These are phyloP conservation scores for Cladophialophora psammophila DNA, from an alignment of 2,329 filamentous ascomycete genomes.

Conservation along the genomic window DNA sequence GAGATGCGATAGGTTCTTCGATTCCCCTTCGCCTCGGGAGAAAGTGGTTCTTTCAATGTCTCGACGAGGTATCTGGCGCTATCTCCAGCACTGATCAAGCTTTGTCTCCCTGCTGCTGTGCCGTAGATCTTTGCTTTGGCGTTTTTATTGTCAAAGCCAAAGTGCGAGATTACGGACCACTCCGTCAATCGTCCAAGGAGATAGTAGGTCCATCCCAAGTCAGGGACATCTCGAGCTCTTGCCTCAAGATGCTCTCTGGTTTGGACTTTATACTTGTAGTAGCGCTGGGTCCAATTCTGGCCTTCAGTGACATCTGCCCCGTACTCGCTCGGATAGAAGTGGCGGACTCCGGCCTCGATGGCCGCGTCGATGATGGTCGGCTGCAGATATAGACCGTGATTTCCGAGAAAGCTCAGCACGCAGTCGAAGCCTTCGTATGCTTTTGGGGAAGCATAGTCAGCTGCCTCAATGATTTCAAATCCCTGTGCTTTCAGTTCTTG, in stretches of 20 bases:
- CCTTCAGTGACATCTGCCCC: slow-evolving; percentile 30
- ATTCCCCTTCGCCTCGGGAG: slow-evolving; percentile 1
- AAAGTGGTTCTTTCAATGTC: slow-evolving; percentile 20
- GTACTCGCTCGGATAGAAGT: slow-evolving; percentile 51
- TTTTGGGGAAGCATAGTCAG: slow-evolving; percentile 12
- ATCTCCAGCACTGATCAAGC: slow-evolving; percentile 22
- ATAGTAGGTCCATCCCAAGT: slow-evolving; percentile 45
- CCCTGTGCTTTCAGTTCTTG: slow-evolving; percentile 6
- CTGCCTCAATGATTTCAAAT: slow-evolving; percentile 14
- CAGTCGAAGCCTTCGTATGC: slow-evolving; percentile 31
- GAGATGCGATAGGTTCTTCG: slow-evolving; percentile 29
- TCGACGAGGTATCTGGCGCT: slow-evolving; percentile 24
- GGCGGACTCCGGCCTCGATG: slow-evolving; percentile 50
- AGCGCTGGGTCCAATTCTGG: slow-evolving; percentile 28
- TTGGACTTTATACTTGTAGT: slow-evolving; percentile 43
- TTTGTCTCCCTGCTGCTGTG: slow-evolving; percentile 18
- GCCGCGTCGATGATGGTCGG: slow-evolving; percentile 51
- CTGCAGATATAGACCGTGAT: slow-evolving; percentile 35
- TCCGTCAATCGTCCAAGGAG: slow-evolving; percentile 47
- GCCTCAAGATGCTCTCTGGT: slow-evolving; percentile 42
- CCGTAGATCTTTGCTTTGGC: slow-evolving; percentile 23
- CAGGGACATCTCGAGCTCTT: slow-evolving; percentile 27
- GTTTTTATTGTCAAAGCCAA: slow-evolving; percentile 23
- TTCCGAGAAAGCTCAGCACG: slow-evolving; percentile 31
- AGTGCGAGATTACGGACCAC: slow-evolving; percentile 41